phyloP scores from a whole-genome alignment of 129 eudicot species.

The Lonicera japonica region DNA sequence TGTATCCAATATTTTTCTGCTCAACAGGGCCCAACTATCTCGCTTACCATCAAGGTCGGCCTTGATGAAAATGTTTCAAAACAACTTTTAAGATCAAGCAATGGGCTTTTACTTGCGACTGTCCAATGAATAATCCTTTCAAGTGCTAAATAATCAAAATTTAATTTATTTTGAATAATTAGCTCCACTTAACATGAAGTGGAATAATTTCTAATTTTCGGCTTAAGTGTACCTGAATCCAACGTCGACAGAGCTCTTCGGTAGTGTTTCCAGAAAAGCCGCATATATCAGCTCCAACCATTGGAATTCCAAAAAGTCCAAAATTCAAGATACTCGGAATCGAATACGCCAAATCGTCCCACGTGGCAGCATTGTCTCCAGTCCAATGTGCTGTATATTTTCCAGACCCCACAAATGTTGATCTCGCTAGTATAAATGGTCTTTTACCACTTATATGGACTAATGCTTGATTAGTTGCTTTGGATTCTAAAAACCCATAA shows the following conservation, averaged over 20 bases:
- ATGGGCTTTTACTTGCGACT: too few relatives aligned
- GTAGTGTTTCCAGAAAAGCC: conserved; percentile 54
- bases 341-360: conserved; percentile 71
- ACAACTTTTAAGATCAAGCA: too few relatives aligned
- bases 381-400: conserved; percentile 81
- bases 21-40: too few relatives aligned
- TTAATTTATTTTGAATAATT: too few relatives aligned
- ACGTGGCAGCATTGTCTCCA: conserved; percentile 76
- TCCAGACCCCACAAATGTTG: conserved; percentile 81
- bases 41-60: too few relatives aligned
- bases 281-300: conserved; percentile 89
- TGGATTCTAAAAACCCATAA: conserved; percentile 64
- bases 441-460: conserved; percentile 40
- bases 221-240: conserved; percentile 62
- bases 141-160: too few relatives aligned
- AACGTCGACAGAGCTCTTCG: conserved; percentile 74
- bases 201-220: neutral
- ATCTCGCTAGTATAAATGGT: conserved; percentile 61
- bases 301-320: conserved; percentile 73
- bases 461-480: conserved; percentile 50
- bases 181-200: too few relatives aligned
- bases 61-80: too few relatives aligned
- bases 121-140: too few relatives aligned
- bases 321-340: conserved; percentile 62
- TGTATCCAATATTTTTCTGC: too few relatives aligned